phyloP scores from a whole-genome alignment of 441 rosid species.

The Biscutella laevigata region DNA sequence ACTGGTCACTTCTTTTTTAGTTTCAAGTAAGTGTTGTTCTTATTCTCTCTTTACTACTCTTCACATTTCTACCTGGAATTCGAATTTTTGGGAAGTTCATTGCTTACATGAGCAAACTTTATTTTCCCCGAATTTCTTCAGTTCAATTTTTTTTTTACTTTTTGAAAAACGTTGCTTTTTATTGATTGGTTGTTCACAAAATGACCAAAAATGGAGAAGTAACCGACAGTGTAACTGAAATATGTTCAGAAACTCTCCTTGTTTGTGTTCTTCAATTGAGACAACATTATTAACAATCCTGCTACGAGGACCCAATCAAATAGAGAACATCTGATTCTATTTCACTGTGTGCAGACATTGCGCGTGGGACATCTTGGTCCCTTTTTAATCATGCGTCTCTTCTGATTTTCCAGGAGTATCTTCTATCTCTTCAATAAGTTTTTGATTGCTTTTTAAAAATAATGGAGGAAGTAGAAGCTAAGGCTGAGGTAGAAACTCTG shows the following conservation, averaged over 20 bases:
- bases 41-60: background rate
- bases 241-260: conserved; percentile 10
- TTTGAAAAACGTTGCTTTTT: background rate
- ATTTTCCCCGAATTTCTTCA: background rate
- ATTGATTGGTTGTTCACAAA: conserved; percentile 13
- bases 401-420: conserved; percentile 16
- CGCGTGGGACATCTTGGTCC: background rate
- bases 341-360: background rate
- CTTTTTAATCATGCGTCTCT: conserved; percentile 6
- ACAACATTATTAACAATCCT: background rate
- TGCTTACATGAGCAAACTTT: background rate
- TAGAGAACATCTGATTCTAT: background rate
- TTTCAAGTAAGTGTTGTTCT: background rate
- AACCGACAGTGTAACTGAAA: conserved; percentile 24
- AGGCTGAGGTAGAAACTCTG: conserved; percentile 36
- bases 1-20: no score
- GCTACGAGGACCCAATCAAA: background rate
- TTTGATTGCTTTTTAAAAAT: conserved; percentile 21
- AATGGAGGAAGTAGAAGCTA: conserved; percentile 54
- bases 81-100: background rate
- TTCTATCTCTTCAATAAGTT: conserved; percentile 3
- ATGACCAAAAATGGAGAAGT: conserved; percentile 9
- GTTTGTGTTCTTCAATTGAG: conserved; percentile 10
- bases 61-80: no score
- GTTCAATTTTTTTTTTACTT: conserved; percentile 1